Conservation (phyloP, 2,329 filamentous ascomycete genomes). For the Alternaria consortialis region DNA sequence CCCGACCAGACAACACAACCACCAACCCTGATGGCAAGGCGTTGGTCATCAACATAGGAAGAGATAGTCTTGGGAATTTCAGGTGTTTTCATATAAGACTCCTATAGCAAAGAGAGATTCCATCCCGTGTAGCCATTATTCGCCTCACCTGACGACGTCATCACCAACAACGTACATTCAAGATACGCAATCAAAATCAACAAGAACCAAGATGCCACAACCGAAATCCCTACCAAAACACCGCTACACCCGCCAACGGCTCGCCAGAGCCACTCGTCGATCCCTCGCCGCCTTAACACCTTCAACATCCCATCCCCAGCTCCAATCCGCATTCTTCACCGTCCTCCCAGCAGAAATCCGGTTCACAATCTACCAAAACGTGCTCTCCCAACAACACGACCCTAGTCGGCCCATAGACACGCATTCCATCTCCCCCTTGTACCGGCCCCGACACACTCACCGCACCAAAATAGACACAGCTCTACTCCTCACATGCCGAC, state of each 20-base stretch:
- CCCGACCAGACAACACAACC: neutral
- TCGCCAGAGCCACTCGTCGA: constrained; percentile 26
- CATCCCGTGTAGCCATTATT: neutral
- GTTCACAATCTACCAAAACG: constrained; percentile 24
- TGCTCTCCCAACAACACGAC: constrained; percentile 25
- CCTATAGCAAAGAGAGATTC: no score
- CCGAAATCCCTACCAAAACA: neutral
- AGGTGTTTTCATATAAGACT: neutral
- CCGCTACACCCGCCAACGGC: constrained; percentile 23
- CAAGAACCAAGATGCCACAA: constrained; percentile 8
- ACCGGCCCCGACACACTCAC: constrained; percentile 41
- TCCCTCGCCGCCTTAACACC: constrained; percentile 28
- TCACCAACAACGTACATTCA: neutral
- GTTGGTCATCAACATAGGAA: neutral
- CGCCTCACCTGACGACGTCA: neutral
- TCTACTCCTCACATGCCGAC: constrained; percentile 52
- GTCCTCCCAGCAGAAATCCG: constrained; percentile 38
- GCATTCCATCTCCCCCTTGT: constrained; percentile 20
- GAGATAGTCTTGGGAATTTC: neutral
- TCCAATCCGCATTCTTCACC: constrained; percentile 33
- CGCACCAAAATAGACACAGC: constrained; percentile 36
- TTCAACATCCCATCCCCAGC: constrained; percentile 27
- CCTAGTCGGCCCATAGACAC: constrained; percentile 11
- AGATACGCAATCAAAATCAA: neutral
- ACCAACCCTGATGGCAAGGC: neutral